Base-by-base conservation (phyloP, 1,284 basidiomycete genomes). In the Calocybe gambosa region DNA sequence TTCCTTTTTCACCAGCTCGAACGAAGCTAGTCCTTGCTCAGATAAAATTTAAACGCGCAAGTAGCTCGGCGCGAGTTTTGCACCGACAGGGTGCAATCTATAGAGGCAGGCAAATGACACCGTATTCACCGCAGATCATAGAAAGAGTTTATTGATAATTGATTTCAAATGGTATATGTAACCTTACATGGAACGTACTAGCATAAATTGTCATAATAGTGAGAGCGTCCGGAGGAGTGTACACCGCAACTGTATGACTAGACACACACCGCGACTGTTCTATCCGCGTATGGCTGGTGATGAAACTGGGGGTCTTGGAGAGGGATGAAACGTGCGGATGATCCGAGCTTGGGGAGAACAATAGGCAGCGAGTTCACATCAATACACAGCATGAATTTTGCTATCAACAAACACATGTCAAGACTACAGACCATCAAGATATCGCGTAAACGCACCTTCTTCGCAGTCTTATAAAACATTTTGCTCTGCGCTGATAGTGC, bases 381-480 rank as follows among this genome's bases (percentile, higher is more conserved):
- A 79, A 62, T 50, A 77, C 64, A 52, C 78, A 80, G 58, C 78
- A 80, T 20, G 73, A 70, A 55, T 80, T 80, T 75, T 75, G 74
- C 74, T 76, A 53, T 39, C 38, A 28, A 43, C 29, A 33, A 21
- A 8, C 8, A 13, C 10, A 29, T 3, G 42, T 48, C 40, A 49
- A 43, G 50, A 43, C 34, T 40, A 43, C 45, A 18, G 47, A 45
- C 23, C 43, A 23, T 16, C 7, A 40, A 41, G n/a, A 9, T 3
- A 13, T 37, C 3, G 39, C 9, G 45, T 28, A 20, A 8, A 61
- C 76, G 39, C 49, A 89, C 89, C 80, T 92, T 93, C 78, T 90
- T 92, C 2, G 89, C 88, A 3, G 90, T 92, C 78, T 93, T 93
- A 71, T 90, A 91, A 62, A 95, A 94, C 80, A 89, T 87, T 79